A percentile compares a stretch with the other conserved stretches of the same genome.
phyloP scores from a whole-genome alignment of 352 stramenopile genomes.

The Phytophthora capsici region DNA sequence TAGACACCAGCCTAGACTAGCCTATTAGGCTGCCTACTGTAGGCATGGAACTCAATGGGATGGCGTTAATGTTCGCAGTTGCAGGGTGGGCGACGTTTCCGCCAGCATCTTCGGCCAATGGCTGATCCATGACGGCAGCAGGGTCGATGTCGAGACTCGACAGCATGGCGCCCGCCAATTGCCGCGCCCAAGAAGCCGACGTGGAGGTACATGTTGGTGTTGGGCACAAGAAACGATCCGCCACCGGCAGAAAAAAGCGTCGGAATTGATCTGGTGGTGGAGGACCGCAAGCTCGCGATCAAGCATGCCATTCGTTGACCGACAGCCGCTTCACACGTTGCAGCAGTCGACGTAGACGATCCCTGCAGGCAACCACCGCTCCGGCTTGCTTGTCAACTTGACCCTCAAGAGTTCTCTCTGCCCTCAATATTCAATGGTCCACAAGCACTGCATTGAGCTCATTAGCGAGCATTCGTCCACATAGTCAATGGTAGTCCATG shows the following conservation, averaged over 20 bases:
- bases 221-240: slow-evolving; percentile 16
- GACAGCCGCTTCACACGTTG: slow-evolving; percentile 15
- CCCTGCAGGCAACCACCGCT: not conserved
- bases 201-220: slow-evolving; percentile 21
- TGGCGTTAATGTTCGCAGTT: no score
- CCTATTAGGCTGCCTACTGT: no score
- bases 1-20: no score
- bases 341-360: slow-evolving; percentile 13
- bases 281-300: not conserved
- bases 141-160: not conserved
- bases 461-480: slow-evolving; percentile 6
- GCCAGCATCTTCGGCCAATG: no score
- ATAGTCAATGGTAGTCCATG: not conserved
- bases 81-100: no score
- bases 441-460: not conserved
- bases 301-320: not conserved
- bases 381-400: not conserved
- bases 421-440: not conserved
- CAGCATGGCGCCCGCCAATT: slow-evolving; percentile 11
- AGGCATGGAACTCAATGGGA: no score
- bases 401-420: not conserved
- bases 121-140: no score
- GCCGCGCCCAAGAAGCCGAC: not conserved
- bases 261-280: slow-evolving; percentile 22
- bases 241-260: slow-evolving; percentile 17